Conservation (phyloP, 2,329 filamentous ascomycete species). For the Neonectria sp. region DNA sequence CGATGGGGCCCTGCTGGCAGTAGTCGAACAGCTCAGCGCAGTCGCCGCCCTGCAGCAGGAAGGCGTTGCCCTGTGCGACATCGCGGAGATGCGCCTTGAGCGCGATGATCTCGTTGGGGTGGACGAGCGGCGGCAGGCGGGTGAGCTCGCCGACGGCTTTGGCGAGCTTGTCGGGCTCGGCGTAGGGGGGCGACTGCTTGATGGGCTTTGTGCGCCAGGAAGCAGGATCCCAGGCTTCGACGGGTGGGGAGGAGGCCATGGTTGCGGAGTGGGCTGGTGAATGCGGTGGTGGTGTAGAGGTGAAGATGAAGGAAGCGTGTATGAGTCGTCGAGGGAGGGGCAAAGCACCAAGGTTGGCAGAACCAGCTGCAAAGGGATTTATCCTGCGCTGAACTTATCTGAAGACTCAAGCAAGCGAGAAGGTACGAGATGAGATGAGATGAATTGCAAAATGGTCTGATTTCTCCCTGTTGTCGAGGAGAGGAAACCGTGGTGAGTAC, state of each 20-base stretch:
- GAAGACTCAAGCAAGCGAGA: neutral
- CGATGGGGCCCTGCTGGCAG: constrained; percentile 89
- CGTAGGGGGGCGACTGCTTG: constrained; percentile 82
- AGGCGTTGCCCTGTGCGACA: constrained; percentile 91
- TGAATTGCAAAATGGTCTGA: neutral
- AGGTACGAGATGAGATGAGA: neutral
- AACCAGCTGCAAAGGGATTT: neutral
- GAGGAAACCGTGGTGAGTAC: constrained; percentile 1
- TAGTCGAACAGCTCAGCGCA: constrained; percentile 98
- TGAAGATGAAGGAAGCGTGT: constrained; percentile 8
- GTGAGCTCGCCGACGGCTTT: constrained; percentile 76
- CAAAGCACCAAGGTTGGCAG: neutral
- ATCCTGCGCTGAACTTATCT: neutral
- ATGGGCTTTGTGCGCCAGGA: constrained; percentile 86
- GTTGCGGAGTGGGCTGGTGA: neutral
- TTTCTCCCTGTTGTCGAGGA: neutral
- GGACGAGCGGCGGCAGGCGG: constrained; percentile 83
- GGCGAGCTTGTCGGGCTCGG: constrained; percentile 71
- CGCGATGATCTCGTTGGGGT: constrained; percentile 83
- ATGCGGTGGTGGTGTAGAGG: constrained; percentile 15
- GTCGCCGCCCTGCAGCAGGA: constrained; percentile 95
- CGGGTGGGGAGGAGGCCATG: constrained; percentile 32
- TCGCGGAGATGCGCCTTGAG: constrained; percentile 85
- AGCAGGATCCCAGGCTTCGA: constrained; percentile 68
- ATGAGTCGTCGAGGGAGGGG: constrained; percentile 1